A percentile compares a stretch with the other conserved stretches of the same genome.
These are phyloP conservation scores for Salix arbutifolia DNA, from an alignment of 345 rosid species.

Conservation along the genomic window DNA sequence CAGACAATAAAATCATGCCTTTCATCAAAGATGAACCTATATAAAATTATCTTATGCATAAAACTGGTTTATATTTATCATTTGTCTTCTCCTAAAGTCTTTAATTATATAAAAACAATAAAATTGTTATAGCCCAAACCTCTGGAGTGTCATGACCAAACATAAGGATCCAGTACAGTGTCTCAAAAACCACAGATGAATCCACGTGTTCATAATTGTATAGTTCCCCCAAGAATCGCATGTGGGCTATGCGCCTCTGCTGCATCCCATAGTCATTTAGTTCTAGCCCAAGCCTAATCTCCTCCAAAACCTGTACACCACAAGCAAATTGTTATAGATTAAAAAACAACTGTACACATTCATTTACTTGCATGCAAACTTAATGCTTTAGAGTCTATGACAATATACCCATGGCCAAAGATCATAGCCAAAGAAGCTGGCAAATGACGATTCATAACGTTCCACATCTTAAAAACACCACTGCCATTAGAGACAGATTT, in stretches of 20 bases:
- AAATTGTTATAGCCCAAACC: constrained; percentile 35
- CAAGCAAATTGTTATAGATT: constrained; percentile 10
- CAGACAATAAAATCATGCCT: neutral
- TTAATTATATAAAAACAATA: neutral
- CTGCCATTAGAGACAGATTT: neutral
- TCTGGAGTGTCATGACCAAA: constrained; percentile 80
- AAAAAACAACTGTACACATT: neutral
- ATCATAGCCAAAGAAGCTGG: neutral
- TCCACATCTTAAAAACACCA: constrained; percentile 2
- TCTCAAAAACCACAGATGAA: constrained; percentile 94
- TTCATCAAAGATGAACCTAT: neutral
- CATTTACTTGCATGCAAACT: neutral
- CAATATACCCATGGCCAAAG: neutral
- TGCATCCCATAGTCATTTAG: constrained; percentile 95
- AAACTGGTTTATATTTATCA: neutral
- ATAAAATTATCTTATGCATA: neutral
- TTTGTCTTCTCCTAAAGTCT: neutral
- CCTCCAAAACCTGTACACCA: constrained; percentile 84
- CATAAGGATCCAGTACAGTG: constrained; percentile 71
- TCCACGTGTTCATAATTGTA: constrained; percentile 97
- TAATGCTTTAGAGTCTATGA: neutral
- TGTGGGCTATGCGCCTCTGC: constrained; percentile 94
- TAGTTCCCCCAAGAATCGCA: constrained; percentile 94
- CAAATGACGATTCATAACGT: neutral
- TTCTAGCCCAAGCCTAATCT: constrained; percentile 90